Conservation (phyloP, 441 rosid genomes). For the Euphorbia celastroides region DNA sequence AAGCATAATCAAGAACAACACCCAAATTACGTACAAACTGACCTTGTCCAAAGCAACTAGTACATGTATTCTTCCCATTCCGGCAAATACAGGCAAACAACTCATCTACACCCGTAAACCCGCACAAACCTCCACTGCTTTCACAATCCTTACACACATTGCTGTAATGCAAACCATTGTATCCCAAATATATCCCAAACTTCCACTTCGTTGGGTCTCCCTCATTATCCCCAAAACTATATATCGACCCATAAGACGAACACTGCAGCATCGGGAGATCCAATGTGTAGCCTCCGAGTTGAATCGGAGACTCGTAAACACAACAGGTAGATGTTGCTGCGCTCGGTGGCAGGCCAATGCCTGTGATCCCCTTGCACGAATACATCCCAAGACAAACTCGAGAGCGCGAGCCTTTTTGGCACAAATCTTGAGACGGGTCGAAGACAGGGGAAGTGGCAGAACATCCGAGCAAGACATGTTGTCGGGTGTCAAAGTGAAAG, state of each 20-base stretch:
- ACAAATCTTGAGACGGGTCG: conserved; percentile 46
- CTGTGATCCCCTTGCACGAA: conserved; percentile 53
- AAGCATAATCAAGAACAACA: conserved; percentile 6
- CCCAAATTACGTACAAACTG: conserved; percentile 2
- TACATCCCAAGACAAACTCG: conserved; percentile 58
- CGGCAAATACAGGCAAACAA: conserved; percentile 64
- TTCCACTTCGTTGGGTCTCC: conserved; percentile 66
- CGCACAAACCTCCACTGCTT: conserved; percentile 63
- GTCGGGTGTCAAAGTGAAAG: conserved; percentile 39
- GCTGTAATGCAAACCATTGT: conserved; percentile 36
- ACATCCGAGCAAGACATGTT: conserved; percentile 59
- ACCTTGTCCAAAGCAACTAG: conserved; percentile 54
- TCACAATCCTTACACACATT: conserved; percentile 53
- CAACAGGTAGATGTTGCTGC: conserved; percentile 55
- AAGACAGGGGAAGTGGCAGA: conserved; percentile 59
- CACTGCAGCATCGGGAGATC: conserved; percentile 68
- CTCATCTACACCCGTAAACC: conserved; percentile 50
- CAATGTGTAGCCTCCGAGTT: conserved; percentile 42
- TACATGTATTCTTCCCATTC: conserved; percentile 48
- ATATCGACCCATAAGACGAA: conserved; percentile 50
- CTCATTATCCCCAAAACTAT: conserved; percentile 47
- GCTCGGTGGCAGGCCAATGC: conserved; percentile 50
- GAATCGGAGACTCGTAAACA: conserved; percentile 49
- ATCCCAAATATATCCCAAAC: conserved; percentile 49
- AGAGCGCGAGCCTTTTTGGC: conserved; percentile 50